Evolutionary conservation across 495 filamentous ascomycete genomes (phyloP), one percentile per base, ranked within the genome.

Genomic region (Platismatia glauca): DNA sequence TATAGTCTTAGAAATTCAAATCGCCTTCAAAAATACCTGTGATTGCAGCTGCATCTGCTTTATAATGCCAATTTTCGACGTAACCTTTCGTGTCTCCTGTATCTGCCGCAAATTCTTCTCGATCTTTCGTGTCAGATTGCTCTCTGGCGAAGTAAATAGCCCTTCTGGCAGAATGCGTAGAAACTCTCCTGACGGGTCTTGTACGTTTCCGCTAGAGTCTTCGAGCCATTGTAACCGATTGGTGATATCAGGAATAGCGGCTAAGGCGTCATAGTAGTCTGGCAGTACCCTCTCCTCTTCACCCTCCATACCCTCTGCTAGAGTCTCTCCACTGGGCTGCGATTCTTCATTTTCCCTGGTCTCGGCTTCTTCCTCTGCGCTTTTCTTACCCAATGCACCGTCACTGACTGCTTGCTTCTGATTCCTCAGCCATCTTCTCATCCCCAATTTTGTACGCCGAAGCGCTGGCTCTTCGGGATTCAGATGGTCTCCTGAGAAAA

Each of bases 31-130:
- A 67, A 78, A 67, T 84, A 92, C 91, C 83, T 96, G 94, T 53
- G 91, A 88, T 70, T 99, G 95, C 37, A 96, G 79, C 72, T 97
- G 95, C 94, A 99, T 99, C 77, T 99, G 94, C 79, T 97, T 99
- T 71, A 99, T 91, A 63, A 99, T 88, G 35, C 89, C 86, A 70
- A 97, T 92, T 73, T 97, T 97, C 4, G 91, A 91, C 71, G 89
- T 95, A 15, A 99, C 82, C 72, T 97, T 97, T 67, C 95, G 81
- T 0, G 94, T 97, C 63, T 97, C 93, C 72, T 99, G 94, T 86
- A 97, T 91, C 70, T 97, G 91, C 44, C 83, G 82, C 78, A 97
- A 88, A 68, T 99, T 99, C 58, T 84, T 84, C 64, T 95, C 89
- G 69, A 99, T 83, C 71, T 85, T 92, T 58, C 79, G 79, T n/a